These are phyloP conservation scores for Allantophomopsis cytisporea DNA, from an alignment of 2,329 filamentous ascomycete species.

Conservation along the genomic window DNA sequence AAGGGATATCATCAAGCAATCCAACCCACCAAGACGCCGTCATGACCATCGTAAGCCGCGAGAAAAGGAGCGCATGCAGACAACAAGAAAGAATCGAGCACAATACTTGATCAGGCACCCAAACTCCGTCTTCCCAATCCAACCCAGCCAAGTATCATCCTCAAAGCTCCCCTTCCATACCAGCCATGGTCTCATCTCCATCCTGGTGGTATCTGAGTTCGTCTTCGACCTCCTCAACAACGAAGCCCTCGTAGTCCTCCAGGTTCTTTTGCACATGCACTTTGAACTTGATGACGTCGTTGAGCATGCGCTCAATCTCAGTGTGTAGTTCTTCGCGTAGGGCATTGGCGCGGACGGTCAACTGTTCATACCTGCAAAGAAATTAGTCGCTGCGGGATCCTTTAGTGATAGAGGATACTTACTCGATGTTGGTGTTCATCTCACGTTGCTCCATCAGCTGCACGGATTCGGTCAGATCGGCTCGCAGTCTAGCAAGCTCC, in stretches of 20 bases:
- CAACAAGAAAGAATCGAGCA: too few relatives aligned
- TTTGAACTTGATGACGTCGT: conserved; percentile 98
- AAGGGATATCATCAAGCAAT: too few relatives aligned
- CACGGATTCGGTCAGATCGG: conserved; percentile 70
- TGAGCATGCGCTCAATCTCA: conserved; percentile 88
- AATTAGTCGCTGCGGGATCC: conserved; percentile 6
- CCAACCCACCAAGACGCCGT: too few relatives aligned
- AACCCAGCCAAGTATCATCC: too few relatives aligned
- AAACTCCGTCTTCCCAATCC: too few relatives aligned
- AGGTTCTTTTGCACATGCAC: conserved; percentile 87
- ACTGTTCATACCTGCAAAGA: conserved; percentile 63
- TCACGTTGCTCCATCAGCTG: conserved; percentile 89
- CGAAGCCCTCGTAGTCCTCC: conserved; percentile 89
- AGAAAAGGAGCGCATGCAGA: too few relatives aligned
- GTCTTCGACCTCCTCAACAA: conserved; percentile 83
- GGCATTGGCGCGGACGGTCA: conserved; percentile 70
- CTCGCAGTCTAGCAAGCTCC: conserved; percentile 86
- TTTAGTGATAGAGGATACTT: conserved; percentile 21
- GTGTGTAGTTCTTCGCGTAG: conserved; percentile 96
- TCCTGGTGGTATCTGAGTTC: conserved; percentile 37
- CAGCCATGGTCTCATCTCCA: too few relatives aligned
- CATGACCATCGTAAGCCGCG: too few relatives aligned
- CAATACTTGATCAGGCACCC: too few relatives aligned
- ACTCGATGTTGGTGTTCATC: conserved; percentile 96
- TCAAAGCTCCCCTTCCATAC: too few relatives aligned